phyloP scores from a whole-genome alignment of 805 yeast species.

The Saturnispora gosingensis region DNA sequence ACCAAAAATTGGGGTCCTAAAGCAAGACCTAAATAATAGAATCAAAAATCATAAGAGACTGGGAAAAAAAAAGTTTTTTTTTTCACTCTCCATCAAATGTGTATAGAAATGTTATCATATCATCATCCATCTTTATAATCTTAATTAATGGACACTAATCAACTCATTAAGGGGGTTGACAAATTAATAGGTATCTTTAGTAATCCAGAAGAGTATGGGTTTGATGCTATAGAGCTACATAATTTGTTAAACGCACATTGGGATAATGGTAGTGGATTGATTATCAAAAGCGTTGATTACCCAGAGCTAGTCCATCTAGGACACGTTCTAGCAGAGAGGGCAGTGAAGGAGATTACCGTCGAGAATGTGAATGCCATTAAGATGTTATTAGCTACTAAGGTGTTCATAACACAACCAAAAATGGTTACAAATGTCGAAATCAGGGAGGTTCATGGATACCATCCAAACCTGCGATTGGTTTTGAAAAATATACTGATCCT shows the following conservation, averaged over 20 bases:
- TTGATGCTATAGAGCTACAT: conserved; percentile 11
- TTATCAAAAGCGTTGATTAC: conserved; percentile 20
- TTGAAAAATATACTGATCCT: conserved; percentile 23
- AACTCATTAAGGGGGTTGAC: neutral
- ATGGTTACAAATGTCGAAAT: conserved; percentile 5
- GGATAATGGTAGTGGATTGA: conserved; percentile 9
- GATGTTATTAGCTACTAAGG: neutral
- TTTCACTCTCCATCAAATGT: neutral
- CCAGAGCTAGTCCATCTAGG: conserved; percentile 22
- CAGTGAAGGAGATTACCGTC: neutral
- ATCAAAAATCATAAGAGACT: neutral
- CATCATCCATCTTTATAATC: conserved; percentile 11
- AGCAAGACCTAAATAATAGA: conserved; percentile 47
- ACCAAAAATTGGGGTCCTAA: conserved; percentile 88
- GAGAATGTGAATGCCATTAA: conserved; percentile 3
- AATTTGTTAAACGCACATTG: neutral
- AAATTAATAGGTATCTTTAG: conserved; percentile 5
- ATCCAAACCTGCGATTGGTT: conserved; percentile 24
- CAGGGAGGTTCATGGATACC: conserved; percentile 13
- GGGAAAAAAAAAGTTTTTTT: neutral
- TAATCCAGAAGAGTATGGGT: conserved; percentile 16
- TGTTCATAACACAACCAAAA: conserved; percentile 2
- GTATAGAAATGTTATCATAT: conserved; percentile 11
- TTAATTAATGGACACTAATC: neutral
- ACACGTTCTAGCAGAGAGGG: conserved; percentile 14